phyloP scores from a whole-genome alignment of 805 yeast species.

The Blastobotrys peoriensis region DNA sequence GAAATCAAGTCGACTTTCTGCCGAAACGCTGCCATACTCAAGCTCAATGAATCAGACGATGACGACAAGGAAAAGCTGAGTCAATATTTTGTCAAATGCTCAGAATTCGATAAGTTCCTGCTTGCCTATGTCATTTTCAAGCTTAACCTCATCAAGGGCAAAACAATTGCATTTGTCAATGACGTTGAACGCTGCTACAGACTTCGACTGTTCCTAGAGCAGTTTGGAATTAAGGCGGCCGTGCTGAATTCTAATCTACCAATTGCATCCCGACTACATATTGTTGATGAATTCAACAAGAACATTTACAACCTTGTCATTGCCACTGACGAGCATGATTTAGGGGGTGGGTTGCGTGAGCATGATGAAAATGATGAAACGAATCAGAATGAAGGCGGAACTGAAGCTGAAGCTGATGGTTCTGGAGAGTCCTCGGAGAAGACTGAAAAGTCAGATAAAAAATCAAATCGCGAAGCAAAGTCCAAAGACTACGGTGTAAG shows the following conservation, averaged over 20 bases:
- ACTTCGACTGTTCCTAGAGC: conserved; percentile 82
- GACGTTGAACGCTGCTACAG: conserved; percentile 94
- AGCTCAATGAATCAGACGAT: conserved; percentile 64
- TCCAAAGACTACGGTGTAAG: conserved; percentile 89
- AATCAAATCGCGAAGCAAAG: conserved; percentile 34
- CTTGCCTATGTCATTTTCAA: conserved; percentile 89
- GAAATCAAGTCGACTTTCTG: conserved; percentile 72
- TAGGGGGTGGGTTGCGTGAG: conserved; percentile 15
- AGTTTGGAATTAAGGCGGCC: conserved; percentile 86
- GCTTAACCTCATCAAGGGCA: conserved; percentile 81
- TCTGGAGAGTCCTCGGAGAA: conserved; percentile 14
- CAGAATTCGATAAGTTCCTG: conserved; percentile 87
- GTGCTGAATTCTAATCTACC: conserved; percentile 91
- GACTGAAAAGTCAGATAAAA: conserved; percentile 13
- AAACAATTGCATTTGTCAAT: conserved; percentile 84
- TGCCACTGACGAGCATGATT: conserved; percentile 80
- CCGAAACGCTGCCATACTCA: conserved; percentile 72
- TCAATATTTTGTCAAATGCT: conserved; percentile 81
- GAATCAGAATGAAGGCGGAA: conserved; percentile 13
- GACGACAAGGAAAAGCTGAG: conserved; percentile 45
- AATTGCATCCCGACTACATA: conserved; percentile 84
- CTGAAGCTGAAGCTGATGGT: conserved; percentile 17
- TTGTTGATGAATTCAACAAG: conserved; percentile 91
- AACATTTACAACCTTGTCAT: conserved; percentile 79
- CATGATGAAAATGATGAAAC: conserved; percentile 35